phyloP scores from a whole-genome alignment of 2,329 filamentous ascomycete species.

The Ilyonectria mors-panacis region DNA sequence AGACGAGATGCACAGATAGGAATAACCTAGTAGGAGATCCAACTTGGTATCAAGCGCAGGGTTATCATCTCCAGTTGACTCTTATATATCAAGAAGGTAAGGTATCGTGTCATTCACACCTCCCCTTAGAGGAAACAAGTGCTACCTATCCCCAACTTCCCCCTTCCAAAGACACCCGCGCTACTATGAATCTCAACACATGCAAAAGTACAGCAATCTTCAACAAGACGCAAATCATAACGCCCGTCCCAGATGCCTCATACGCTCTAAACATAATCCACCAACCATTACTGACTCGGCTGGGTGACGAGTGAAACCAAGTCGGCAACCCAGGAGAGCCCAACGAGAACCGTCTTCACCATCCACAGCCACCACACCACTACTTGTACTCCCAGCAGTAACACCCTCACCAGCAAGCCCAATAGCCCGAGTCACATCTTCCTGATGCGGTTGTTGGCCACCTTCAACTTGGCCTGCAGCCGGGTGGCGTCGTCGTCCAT shows the following conservation, averaged over 20 bases:
- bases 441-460: slow-evolving; percentile 80
- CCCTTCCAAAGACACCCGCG: slow-evolving; percentile 1
- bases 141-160: slow-evolving; percentile 4
- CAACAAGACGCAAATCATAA: slow-evolving; percentile 23
- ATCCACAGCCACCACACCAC: slow-evolving; percentile 53
- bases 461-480: slow-evolving; percentile 77
- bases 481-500: slow-evolving; percentile 77
- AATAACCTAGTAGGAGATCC: background rate
- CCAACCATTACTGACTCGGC: slow-evolving; percentile 23
- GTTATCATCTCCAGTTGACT: background rate
- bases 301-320: slow-evolving; percentile 47
- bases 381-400: slow-evolving; percentile 48
- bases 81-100: slow-evolving; percentile 33
- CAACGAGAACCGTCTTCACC: slow-evolving; percentile 37
- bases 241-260: slow-evolving; percentile 20
- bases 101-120: slow-evolving; percentile 27
- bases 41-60: background rate
- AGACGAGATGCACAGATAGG: too few relatives aligned
- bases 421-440: slow-evolving; percentile 69
- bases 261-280: slow-evolving; percentile 24
- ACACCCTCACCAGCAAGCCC: slow-evolving; percentile 44
- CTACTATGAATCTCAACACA: slow-evolving; percentile 23
- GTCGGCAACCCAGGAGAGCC: slow-evolving; percentile 49
- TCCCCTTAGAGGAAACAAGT: slow-evolving; percentile 28
- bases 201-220: slow-evolving; percentile 19